Percentiles rank a stretch among this genome's conserved stretches.
Evolutionary conservation across 1,139 yeast species (phyloP).

Genomic region (Pichia sp.): DNA sequence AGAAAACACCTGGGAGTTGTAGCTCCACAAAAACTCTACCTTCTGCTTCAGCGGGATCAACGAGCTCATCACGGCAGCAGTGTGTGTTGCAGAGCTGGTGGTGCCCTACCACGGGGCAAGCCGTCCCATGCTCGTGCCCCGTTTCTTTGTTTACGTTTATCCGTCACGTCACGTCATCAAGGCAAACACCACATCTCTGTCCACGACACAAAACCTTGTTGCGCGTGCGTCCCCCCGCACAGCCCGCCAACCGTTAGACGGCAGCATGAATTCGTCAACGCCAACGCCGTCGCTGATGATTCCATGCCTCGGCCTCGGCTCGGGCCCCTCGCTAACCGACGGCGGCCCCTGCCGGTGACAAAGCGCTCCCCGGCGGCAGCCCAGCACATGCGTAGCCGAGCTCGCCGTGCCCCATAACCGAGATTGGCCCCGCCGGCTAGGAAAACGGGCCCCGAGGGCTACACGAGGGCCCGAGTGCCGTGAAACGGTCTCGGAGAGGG

Average conservation of each 20-base stretch:
- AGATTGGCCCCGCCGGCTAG: neutral
- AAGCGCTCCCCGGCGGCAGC: neutral
- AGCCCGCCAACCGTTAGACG: neutral
- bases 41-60: constrained; percentile 2
- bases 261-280: neutral
- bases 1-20: constrained; percentile 6
- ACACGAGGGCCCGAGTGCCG: neutral
- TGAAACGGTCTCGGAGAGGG: neutral
- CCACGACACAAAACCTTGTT: neutral
- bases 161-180: neutral
- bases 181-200: too few relatives aligned
- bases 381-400: too few relatives aligned
- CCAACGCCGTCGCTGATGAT: too few relatives aligned
- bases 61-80: neutral
- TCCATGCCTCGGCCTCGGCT: neutral
- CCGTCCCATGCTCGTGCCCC: too few relatives aligned
- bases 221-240: neutral
- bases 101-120: neutral
- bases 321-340: neutral
- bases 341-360: neutral
- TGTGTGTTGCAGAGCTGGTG: too few relatives aligned
- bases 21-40: neutral
- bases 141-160: too few relatives aligned
- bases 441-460: neutral
- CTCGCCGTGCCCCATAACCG: neutral